phyloP scores from a whole-genome alignment of 352 stramenopile genomes.

The Phytophthora quininea region DNA sequence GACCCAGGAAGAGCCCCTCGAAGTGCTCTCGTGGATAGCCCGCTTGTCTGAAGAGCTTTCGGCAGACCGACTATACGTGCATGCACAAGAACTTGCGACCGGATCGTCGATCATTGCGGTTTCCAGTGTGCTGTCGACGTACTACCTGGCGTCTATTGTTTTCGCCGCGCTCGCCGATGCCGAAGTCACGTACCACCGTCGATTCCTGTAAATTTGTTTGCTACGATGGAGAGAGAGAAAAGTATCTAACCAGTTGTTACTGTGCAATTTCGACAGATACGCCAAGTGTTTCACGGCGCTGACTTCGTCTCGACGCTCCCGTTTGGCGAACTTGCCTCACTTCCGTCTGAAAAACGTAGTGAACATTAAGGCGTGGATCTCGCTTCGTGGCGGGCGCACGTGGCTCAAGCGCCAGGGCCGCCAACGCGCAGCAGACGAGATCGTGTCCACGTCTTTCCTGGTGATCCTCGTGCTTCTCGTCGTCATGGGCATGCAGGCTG shows the following conservation, averaged over 20 bases:
- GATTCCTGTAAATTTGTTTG: conserved; percentile 61
- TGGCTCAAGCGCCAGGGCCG: conserved; percentile 88
- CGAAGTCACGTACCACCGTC: conserved; percentile 86
- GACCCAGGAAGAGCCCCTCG: conserved; percentile 50
- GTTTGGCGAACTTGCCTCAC: conserved; percentile 84
- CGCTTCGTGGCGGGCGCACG: conserved; percentile 81
- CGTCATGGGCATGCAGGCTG: conserved; percentile 85
- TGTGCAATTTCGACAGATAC: conserved; percentile 44
- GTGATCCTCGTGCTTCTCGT: conserved; percentile 86
- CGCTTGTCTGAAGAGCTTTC: conserved; percentile 41
- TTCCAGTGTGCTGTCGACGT: conserved; percentile 78
- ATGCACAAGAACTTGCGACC: conserved; percentile 32
- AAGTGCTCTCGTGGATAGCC: conserved; percentile 43
- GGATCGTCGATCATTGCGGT: conserved; percentile 58
- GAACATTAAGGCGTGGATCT: conserved; percentile 93
- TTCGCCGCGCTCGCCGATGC: conserved; percentile 81
- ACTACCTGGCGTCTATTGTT: conserved; percentile 74
- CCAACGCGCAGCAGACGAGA: conserved; percentile 87
- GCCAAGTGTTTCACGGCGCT: conserved; percentile 91
- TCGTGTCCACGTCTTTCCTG: conserved; percentile 90
- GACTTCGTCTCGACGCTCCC: conserved; percentile 83
- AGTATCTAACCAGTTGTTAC: conserved; percentile 9
- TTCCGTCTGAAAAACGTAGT: conserved; percentile 92
- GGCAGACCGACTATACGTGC: conserved; percentile 24
- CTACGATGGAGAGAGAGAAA: not conserved